A percentile compares a stretch with the other conserved stretches of the same genome.
Evolutionary conservation across 441 rosid genomes (phyloP).

Genomic region (Manihot esculenta): DNA sequence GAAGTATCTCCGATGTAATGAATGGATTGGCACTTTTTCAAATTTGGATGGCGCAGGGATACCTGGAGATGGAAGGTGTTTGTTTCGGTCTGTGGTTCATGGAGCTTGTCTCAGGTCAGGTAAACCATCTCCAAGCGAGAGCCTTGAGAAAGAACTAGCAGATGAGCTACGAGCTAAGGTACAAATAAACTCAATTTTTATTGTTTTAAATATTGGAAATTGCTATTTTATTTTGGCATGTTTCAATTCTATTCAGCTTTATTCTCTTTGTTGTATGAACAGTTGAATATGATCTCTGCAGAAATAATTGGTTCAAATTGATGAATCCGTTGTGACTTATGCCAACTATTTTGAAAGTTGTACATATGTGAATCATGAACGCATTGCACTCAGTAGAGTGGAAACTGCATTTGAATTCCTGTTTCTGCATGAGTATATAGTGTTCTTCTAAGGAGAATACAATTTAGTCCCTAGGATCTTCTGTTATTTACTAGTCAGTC

Average conservation of each 20-base stretch:
- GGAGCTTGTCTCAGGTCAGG: conserved; percentile 57
- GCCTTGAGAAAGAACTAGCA: conserved; percentile 55
- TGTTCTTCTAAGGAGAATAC: too few relatives aligned
- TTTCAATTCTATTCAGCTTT: conserved; percentile 3
- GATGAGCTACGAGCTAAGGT: conserved; percentile 69
- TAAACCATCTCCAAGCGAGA: conserved; percentile 56
- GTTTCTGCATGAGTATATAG: not conserved
- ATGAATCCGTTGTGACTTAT: not conserved
- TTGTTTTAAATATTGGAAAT: not conserved
- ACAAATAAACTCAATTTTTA: not conserved
- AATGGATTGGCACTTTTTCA: conserved; percentile 7
- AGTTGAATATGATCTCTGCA: not conserved
- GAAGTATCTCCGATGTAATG: not conserved
- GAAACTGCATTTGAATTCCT: not conserved
- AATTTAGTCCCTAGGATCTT: too few relatives aligned
- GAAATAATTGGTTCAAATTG: not conserved
- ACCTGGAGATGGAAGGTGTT: conserved; percentile 74
- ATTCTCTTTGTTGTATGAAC: conserved; percentile 3
- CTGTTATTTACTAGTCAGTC: too few relatives aligned
- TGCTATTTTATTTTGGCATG: not conserved
- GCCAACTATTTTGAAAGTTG: not conserved
- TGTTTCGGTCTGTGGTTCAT: conserved; percentile 67
- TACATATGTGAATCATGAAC: not conserved
- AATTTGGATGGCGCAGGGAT: conserved; percentile 38
- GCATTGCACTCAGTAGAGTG: not conserved